Conservation (phyloP, 768 basidiomycete genomes). For the Hericium coralloides region DNA sequence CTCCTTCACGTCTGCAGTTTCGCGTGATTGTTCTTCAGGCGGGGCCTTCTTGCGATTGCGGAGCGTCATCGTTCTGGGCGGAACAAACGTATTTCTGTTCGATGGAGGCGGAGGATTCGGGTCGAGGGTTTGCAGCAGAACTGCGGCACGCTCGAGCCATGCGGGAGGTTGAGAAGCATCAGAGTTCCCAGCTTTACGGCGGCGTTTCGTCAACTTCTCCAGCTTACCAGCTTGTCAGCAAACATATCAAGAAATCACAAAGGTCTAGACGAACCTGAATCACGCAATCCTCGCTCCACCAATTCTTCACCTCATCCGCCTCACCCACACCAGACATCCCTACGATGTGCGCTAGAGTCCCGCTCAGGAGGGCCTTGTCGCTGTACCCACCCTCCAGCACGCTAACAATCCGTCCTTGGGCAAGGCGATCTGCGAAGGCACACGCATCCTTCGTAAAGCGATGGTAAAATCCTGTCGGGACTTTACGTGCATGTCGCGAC, state of each 20-base stretch:
- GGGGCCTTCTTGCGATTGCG: slow-evolving; percentile 4
- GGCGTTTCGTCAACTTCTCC: slow-evolving; percentile 9
- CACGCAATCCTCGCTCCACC: slow-evolving; percentile 23
- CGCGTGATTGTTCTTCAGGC: too few relatives aligned
- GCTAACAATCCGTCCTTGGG: slow-evolving; percentile 67
- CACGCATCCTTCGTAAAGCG: slow-evolving; percentile 71
- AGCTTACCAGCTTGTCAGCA: slow-evolving; percentile 1
- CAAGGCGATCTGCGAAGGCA: slow-evolving; percentile 53
- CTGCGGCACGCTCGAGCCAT: slow-evolving; percentile 12
- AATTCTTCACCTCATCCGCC: not conserved
- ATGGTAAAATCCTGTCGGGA: slow-evolving; percentile 79
- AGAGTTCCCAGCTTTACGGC: slow-evolving; percentile 3
- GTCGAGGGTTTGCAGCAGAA: slow-evolving; percentile 7
- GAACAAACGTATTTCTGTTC: not conserved
- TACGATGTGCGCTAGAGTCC: slow-evolving; percentile 69
- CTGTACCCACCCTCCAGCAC: slow-evolving; percentile 96
- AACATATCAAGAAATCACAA: not conserved
- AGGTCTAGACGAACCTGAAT: slow-evolving; percentile 4
- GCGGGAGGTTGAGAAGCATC: not conserved
- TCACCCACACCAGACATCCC: slow-evolving; percentile 43
- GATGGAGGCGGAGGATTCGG: not conserved
- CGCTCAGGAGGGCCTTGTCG: slow-evolving; percentile 80
- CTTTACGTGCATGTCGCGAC: slow-evolving; percentile 87
- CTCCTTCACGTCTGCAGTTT: too few relatives aligned
- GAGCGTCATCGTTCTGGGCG: slow-evolving; percentile 10